A percentile compares a stretch with the other conserved stretches of the same genome.
Evolutionary conservation across 306 rosid genomes (phyloP).

Genomic region (Nissolia schottii): DNA sequence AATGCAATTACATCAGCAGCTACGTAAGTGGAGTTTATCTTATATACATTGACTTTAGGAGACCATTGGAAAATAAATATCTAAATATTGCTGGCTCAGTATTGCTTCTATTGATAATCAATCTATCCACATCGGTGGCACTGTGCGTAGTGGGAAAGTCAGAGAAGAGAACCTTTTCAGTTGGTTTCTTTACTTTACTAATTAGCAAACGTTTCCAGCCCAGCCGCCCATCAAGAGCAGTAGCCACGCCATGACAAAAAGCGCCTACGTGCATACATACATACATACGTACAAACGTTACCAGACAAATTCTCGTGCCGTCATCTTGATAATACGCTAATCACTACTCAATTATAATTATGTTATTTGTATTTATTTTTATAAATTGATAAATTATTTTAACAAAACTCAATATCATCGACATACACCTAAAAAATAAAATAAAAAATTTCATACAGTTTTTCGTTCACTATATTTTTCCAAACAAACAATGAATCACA

Average conservation of each 20-base stretch:
- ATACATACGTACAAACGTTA: too few relatives aligned
- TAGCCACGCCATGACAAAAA: not conserved
- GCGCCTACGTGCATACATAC: constrained; percentile 21
- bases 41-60: not conserved
- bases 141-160: constrained; percentile 19
- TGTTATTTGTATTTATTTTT: too few relatives aligned
- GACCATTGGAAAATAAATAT: not conserved
- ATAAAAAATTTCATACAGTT: too few relatives aligned
- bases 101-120: not conserved
- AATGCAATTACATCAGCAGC: not conserved
- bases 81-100: not conserved
- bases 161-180: not conserved
- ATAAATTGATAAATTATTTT: too few relatives aligned
- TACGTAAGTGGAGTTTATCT: not conserved
- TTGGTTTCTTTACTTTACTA: not conserved
- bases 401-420: too few relatives aligned
- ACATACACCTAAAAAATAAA: too few relatives aligned
- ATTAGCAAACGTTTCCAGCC: constrained; percentile 13
- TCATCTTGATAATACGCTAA: too few relatives aligned
- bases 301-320: too few relatives aligned
- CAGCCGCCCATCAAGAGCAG: constrained; percentile 13
- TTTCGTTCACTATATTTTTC: too few relatives aligned
- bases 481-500: too few relatives aligned
- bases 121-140: not conserved
- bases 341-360: too few relatives aligned